Percentiles rank a stretch among this genome's conserved stretches.
Conservation (phyloP, 2,329 filamentous ascomycete genomes). For the Tolypocladium nubicola region DNA sequence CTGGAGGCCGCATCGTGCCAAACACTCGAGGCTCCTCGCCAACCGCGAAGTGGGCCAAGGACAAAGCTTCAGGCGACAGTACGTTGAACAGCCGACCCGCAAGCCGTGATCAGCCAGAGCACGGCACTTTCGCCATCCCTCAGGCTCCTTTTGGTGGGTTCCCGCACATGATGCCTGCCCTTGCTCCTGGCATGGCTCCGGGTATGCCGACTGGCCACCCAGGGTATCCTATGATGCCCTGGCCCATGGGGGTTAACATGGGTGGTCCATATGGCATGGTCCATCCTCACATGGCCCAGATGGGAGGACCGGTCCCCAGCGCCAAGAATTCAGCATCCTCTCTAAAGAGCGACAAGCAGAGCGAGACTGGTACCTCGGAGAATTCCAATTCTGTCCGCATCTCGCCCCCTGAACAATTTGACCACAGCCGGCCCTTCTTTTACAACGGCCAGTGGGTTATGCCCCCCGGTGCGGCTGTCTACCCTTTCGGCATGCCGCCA, state of each 20-base stretch:
- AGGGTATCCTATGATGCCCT: slow-evolving; percentile 26
- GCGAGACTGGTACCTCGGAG: slow-evolving; percentile 18
- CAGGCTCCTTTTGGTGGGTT: slow-evolving; percentile 18
- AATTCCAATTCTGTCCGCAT: slow-evolving; percentile 21
- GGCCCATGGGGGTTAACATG: slow-evolving; percentile 28
- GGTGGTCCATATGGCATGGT: slow-evolving; percentile 15
- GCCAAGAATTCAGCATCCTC: slow-evolving; percentile 12
- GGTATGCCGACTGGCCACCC: slow-evolving; percentile 18
- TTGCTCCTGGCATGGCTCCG: slow-evolving; percentile 17
- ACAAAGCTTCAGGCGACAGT: slow-evolving; percentile 18
- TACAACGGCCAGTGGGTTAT: slow-evolving; percentile 34
- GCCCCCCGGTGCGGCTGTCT: slow-evolving; percentile 14
- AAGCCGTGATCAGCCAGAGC: slow-evolving; percentile 7
- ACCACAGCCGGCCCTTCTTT: slow-evolving; percentile 32
- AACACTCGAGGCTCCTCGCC: slow-evolving; percentile 49
- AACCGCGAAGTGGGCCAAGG: slow-evolving; percentile 37
- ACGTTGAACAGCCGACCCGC: background rate
- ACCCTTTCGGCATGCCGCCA: slow-evolving; percentile 17
- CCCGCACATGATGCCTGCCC: slow-evolving; percentile 20
- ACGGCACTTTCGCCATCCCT: slow-evolving; percentile 12
- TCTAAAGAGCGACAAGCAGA: slow-evolving; percentile 15
- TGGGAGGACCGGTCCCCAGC: slow-evolving; percentile 6
- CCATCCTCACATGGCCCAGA: slow-evolving; percentile 12
- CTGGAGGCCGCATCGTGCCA: slow-evolving; percentile 56
- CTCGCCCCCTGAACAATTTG: slow-evolving; percentile 33